phyloP scores from a whole-genome alignment of 306 rosid genomes.

The Dicorynia guianensis region DNA sequence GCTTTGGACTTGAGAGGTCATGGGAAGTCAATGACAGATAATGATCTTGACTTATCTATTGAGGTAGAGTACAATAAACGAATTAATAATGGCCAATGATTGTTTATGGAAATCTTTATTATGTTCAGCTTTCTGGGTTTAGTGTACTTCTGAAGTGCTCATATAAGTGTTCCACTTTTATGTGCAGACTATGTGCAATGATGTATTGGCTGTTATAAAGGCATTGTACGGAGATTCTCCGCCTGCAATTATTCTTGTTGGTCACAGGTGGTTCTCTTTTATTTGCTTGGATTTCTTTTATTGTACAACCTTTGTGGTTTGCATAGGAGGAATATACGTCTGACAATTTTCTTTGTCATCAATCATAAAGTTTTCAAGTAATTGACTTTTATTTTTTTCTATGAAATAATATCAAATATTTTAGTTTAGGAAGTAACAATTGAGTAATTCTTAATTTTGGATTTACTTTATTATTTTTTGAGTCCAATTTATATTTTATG shows the following conservation, averaged over 20 bases:
- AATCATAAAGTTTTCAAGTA: slow-evolving; percentile 14
- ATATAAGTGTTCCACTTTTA: slow-evolving; percentile 16
- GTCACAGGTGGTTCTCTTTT: slow-evolving; percentile 72
- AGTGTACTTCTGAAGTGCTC: slow-evolving; percentile 37
- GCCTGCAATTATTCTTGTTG: slow-evolving; percentile 86
- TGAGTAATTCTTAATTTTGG: background rate
- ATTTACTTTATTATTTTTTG: too few species aligned
- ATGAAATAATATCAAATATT: background rate
- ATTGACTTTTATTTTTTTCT: slow-evolving; percentile 12
- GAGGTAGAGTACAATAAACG: slow-evolving; percentile 59
- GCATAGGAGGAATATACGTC: background rate
- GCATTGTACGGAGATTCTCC: slow-evolving; percentile 79
- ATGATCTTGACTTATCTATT: slow-evolving; percentile 80
- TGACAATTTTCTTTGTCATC: slow-evolving; percentile 4
- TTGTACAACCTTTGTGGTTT: slow-evolving; percentile 1
- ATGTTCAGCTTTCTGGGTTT: slow-evolving; percentile 10
- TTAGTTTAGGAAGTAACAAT: slow-evolving; percentile 3
- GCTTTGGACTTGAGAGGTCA: slow-evolving; percentile 98
- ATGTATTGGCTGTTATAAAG: slow-evolving; percentile 79
- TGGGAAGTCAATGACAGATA: slow-evolving; percentile 81
- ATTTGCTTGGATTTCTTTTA: slow-evolving; percentile 31
- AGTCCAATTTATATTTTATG: background rate
- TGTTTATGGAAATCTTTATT: background rate
- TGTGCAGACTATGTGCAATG: slow-evolving; percentile 95
- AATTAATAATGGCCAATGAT: slow-evolving; percentile 2